Base-by-base conservation (phyloP, 2,329 filamentous ascomycete genomes). In the Fusarium transvaalense region DNA sequence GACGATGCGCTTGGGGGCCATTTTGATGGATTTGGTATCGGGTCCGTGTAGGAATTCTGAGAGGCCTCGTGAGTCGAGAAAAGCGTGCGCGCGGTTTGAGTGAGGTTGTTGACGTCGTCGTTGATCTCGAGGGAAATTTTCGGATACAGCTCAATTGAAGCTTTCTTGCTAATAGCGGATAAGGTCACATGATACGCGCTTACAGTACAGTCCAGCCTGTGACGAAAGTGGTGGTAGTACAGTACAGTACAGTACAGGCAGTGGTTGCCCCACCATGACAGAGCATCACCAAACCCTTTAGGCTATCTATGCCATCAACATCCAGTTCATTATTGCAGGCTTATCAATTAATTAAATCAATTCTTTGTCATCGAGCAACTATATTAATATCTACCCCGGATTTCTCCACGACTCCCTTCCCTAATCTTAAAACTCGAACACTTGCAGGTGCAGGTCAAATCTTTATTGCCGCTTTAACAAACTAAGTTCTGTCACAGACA, bases 1-100 rank as follows among this genome's bases (percentile, higher is more conserved):
- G 62, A 82, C 77, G 66, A 88, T 81, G 79, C 84, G 83, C 81
- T 88, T 91, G 71, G 89, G 88, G 77, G 88, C 81, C 91, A 92
- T 92, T 67, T 58, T 82, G 74, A 39, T 38, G 41, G 15, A 41
- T 17, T 48, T 21, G n/a, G 41, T 12, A 10, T 25, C 1, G 42
- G 15, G 15, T 55, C 25, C 48, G 38, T 27, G 34, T 54, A 37
- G 21, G 38, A 23, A 15, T 32, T 63, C 38, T 52, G 35, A 55
- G 10, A 45, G 61, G 23, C 34, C 69, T 58, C 59, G 37, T 46
- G 64, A 54, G 37, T 48, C 47, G 43, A 66, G 46, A 21, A 32
- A n/a, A 35, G 38, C 14, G 35, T 32, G 47, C 48, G 61, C 62
- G 52, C 47, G 32, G 55, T 54, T 38, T 35, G 58, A 48, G 35